Evolutionary conservation across 805 yeast genomes (phyloP).

Genomic region (Maudiozyma bulderi): DNA sequence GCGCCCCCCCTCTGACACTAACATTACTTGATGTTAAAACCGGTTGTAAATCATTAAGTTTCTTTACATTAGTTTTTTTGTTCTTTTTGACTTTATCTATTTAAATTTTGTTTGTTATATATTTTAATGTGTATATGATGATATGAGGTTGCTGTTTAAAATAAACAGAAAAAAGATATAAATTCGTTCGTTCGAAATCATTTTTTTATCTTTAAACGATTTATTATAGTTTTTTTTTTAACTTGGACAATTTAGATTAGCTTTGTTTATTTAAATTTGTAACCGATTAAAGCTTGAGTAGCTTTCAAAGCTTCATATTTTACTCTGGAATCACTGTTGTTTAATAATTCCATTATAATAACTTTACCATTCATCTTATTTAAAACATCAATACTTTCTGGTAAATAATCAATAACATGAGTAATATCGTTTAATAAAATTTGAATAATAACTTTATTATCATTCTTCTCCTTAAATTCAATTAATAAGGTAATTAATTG

Average conservation of each 20-base stretch:
- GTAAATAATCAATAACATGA: conserved; percentile 48
- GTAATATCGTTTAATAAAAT: conserved; percentile 62
- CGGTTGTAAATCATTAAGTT: no score
- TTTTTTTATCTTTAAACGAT: no score
- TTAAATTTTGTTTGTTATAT: no score
- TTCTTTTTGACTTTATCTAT: no score
- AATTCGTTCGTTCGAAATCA: no score
- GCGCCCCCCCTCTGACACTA: no score
- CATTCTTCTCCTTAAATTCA: conserved; percentile 24
- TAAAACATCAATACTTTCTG: conserved; percentile 42
- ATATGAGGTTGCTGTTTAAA: no score
- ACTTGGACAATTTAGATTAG: background rate
- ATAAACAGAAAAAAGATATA: no score
- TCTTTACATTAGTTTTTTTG: no score
- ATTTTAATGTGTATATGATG: no score
- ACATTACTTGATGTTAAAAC: no score
- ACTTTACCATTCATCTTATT: conserved; percentile 56
- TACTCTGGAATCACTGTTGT: conserved; percentile 71
- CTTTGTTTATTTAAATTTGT: conserved; percentile 37
- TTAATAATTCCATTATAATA: conserved; percentile 76
- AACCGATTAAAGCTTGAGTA: conserved; percentile 87
- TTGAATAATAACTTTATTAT: conserved; percentile 36
- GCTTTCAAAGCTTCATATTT: conserved; percentile 93
- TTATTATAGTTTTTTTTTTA: no score
- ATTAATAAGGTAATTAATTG: conserved; percentile 46